Conservation (phyloP, 257 asterid genomes). For the Solanum sejunctum region DNA sequence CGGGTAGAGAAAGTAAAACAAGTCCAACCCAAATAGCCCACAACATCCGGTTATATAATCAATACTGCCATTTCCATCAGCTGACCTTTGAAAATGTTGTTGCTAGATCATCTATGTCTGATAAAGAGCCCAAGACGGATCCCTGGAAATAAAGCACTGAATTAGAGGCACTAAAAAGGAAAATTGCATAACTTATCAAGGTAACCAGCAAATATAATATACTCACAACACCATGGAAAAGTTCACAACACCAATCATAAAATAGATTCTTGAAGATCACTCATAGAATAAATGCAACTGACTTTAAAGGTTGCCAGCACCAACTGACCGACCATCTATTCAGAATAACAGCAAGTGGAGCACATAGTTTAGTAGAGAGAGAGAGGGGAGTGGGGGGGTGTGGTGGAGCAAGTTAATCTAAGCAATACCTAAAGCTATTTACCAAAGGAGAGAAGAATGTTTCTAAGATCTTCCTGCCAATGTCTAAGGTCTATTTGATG, state of each 20-base stretch:
- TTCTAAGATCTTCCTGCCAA: not conserved
- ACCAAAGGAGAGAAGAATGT: not conserved
- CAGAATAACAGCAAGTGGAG: not conserved
- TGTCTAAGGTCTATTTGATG: not conserved
- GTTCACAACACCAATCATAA: not conserved
- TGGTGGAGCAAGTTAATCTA: not conserved
- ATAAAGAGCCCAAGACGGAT: conserved; percentile 64
- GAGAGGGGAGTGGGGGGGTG: no score
- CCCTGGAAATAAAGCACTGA: conserved; percentile 33
- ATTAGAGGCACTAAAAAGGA: not conserved
- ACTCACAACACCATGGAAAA: not conserved
- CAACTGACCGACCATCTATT: not conserved
- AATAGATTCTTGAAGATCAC: not conserved
- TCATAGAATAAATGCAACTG: not conserved
- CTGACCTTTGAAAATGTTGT: conserved; percentile 92
- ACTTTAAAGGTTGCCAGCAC: not conserved
- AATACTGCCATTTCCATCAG: not conserved
- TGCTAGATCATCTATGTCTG: conserved; percentile 81
- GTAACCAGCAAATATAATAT: not conserved
- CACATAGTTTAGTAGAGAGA: not conserved
- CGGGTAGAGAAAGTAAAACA: not conserved
- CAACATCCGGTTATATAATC: not conserved
- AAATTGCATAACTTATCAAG: not conserved
- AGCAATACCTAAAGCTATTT: not conserved
- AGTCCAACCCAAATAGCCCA: not conserved